Base-by-base conservation (phyloP, 495 filamentous ascomycete species). In the Hypomontagnella submonticulosa region DNA sequence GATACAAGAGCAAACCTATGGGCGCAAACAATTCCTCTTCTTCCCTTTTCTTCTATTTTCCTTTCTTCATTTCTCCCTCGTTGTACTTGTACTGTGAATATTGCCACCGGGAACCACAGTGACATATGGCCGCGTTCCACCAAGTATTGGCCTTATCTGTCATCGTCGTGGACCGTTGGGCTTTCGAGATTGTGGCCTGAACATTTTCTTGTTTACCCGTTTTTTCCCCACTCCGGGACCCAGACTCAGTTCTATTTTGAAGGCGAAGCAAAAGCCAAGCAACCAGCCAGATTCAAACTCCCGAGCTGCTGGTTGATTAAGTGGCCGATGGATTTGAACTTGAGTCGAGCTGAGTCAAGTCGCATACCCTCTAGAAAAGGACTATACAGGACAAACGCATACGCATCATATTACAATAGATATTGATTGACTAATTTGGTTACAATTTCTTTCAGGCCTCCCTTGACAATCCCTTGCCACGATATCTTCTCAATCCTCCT, bases 121-220 rank as follows among this genome's bases (percentile, higher is more conserved):
- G 41, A 59, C 40, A 63, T 63, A 58, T 16, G 49, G 44, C 55
- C 15, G n/a, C 23, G 66, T 69, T 56, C 66, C 60, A 64, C 54
- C 40, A 61, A n/a, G n/a, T 64, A 61, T 63, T 53, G 49, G 60
- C 60, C 66, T 61, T 69, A 64, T 64, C 56, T 63, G 66, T 52
- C 55, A 23, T 69, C 56, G 18, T 56, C 66, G 50, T 69, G 66
- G 66, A 41, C 32, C 55, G 60, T 69, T 69, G 66, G 66, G 66
- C 66, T 69, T 50, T 69, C 65, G 53, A 64, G 40, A 69, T 69
- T 69, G 66, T 69, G 66, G 60, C 66, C 66, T 60, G 66, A 69
- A 69, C 50, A 52, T 60, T 69, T 57, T 69, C 60, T 60, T 63
- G 48, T 68, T 69, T 64, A 63, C 66, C 66, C 60, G 60, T 64